Base-by-base conservation (phyloP, 768 basidiomycete genomes). In the Tephrocybe sp. region DNA sequence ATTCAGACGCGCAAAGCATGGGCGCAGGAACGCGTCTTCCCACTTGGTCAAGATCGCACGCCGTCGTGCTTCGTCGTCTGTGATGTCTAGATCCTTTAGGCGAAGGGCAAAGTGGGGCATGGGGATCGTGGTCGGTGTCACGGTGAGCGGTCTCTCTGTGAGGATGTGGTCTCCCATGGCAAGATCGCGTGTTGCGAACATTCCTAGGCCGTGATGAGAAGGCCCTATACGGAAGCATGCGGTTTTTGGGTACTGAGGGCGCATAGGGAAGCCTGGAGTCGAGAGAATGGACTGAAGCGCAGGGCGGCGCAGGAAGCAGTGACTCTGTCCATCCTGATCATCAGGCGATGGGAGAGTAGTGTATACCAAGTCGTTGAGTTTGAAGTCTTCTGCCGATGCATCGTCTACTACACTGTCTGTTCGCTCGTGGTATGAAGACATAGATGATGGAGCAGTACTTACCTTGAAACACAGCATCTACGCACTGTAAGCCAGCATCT, bases 1-100 rank as follows among this genome's bases (percentile, higher is more conserved):
- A 28, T 52, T 30, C 52, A 74, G 54, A 9, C 67, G 61, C 3
- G 54, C 47, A 12, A 71, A 51, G 13, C 52, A 51, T 2, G 54
- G 21, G n/a, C 64, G 54, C 11, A 67, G 38, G 16, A 47, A 55
- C 0, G 34, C 16, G 25, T 48, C 49, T 51, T 69, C 67, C 51
- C 52, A 53, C 35, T 62, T 44, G 8, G 45, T 25, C 1, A 52
- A 19, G 16, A 54, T 46, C 12, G 55, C 52, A 11, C 16, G 52
- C 7, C 47, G 21, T 5, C 47, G 46, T 11, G 52, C 30, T n/a
- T n/a, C n/a, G 4, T 49, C 53, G 1, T 31, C 40, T 25, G 34
- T 21, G 5, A 61, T 47, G 5, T 27, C 51, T 19, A 18, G 26
- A 28, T 21, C 37, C 16, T 46, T 19, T 22, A 57, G 52, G 31